These are phyloP conservation scores for Pochonia chlamydosporia DNA, from an alignment of 2,329 filamentous ascomycete genomes.

Conservation along the genomic window DNA sequence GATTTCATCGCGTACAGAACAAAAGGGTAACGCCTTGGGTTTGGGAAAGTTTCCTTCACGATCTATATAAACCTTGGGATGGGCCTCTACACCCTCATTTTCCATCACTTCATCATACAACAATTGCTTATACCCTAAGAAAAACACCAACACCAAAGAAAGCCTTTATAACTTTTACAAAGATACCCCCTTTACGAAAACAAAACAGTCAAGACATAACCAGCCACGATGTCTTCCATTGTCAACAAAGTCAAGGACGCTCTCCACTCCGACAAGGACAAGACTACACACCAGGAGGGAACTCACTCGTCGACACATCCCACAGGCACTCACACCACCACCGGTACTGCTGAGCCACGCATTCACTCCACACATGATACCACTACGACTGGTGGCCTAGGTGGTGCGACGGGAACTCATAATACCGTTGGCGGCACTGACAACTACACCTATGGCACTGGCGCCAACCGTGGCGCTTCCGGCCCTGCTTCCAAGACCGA, in stretches of 20 bases:
- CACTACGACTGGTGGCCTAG: slow-evolving; percentile 15
- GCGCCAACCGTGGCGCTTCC: slow-evolving; percentile 10
- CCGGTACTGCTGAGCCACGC: slow-evolving; percentile 43
- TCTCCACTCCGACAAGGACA: slow-evolving; percentile 36
- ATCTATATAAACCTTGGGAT: slow-evolving; percentile 8
- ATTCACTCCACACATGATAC: slow-evolving; percentile 42
- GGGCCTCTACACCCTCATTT: not conserved
- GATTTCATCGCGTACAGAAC: slow-evolving; percentile 2
- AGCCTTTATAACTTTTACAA: not conserved
- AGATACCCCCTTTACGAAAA: not conserved
- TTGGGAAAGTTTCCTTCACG: not conserved
- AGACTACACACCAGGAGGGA: slow-evolving; percentile 12
- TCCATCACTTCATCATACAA: not conserved
- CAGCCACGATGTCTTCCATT: slow-evolving; percentile 47
- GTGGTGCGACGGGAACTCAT: slow-evolving; percentile 14
- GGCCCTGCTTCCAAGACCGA: slow-evolving; percentile 24
- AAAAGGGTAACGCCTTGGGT: not conserved
- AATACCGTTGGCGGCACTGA: slow-evolving; percentile 30
- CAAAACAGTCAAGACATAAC: not conserved
- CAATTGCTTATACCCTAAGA: not conserved
- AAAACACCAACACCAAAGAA: not conserved
- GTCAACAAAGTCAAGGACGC: slow-evolving; percentile 57
- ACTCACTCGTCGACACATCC: slow-evolving; percentile 5
- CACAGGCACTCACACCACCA: slow-evolving; percentile 12
- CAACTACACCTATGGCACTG: slow-evolving; percentile 30